Conservation (phyloP, 768 basidiomycete species). For the Wakefieldia striispora region DNA sequence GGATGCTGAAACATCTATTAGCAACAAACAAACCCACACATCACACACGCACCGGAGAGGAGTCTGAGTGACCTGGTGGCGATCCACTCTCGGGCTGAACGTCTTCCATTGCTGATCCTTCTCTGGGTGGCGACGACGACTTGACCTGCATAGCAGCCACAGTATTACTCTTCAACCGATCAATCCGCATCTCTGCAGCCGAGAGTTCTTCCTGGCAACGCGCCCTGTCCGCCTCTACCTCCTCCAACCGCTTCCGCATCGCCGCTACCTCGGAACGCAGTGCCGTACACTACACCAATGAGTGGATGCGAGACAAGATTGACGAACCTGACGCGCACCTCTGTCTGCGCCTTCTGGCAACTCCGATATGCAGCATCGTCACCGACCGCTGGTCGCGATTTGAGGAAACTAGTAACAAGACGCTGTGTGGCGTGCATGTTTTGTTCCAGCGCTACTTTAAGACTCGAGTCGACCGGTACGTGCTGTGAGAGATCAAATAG, state of each 20-base stretch:
- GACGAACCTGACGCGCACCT: conserved; percentile 42
- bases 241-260: conserved; percentile 47
- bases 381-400: conserved; percentile 31
- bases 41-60: conserved; percentile 70
- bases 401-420: conserved; percentile 57
- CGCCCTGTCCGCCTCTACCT: conserved; percentile 48
- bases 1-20: conserved; percentile 45
- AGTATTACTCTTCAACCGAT: conserved; percentile 55
- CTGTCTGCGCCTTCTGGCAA: conserved; percentile 55
- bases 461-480: conserved; percentile 26
- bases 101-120: conserved; percentile 30
- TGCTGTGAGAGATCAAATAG: conserved; percentile 34
- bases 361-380: conserved; percentile 42
- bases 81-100: conserved; percentile 41
- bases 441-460: conserved; percentile 47
- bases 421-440: conserved; percentile 57
- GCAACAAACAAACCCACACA: conserved; percentile 19
- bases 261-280: conserved; percentile 58
- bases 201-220: conserved; percentile 50
- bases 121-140: conserved; percentile 31
- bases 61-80: conserved; percentile 49
- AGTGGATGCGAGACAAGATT: conserved; percentile 4
- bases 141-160: conserved; percentile 47
- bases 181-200: conserved; percentile 58
- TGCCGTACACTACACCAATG: conserved; percentile 46